phyloP scores from a whole-genome alignment of 1,139 yeast genomes.

The Sugiyamaella neomexicana region DNA sequence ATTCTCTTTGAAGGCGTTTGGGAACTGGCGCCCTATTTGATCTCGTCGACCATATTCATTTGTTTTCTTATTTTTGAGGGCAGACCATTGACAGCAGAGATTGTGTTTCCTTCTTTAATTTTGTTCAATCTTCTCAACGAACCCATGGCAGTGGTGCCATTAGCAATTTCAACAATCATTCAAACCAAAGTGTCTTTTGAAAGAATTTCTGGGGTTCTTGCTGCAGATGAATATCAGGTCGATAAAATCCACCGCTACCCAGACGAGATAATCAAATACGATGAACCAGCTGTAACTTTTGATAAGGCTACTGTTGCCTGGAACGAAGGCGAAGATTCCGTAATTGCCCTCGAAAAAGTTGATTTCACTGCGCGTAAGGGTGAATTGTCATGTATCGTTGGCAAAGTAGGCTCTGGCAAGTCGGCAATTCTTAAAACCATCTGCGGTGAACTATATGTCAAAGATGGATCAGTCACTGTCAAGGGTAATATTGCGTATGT shows the following conservation, averaged over 20 bases:
- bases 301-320: constrained; percentile 51
- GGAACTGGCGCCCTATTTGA: constrained; percentile 66
- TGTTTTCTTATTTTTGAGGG: constrained; percentile 44
- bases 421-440: constrained; percentile 63
- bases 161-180: constrained; percentile 49
- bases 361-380: constrained; percentile 58
- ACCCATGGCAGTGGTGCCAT: constrained; percentile 52
- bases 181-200: constrained; percentile 61
- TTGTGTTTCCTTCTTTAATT: constrained; percentile 69
- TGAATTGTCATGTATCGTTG: constrained; percentile 68
- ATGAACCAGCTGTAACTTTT: constrained; percentile 45
- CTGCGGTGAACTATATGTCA: constrained; percentile 55
- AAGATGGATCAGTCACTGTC: constrained; percentile 62
- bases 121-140: constrained; percentile 57
- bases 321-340: constrained; percentile 38
- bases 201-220: constrained; percentile 54
- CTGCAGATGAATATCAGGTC: constrained; percentile 46
- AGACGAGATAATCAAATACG: constrained; percentile 34
- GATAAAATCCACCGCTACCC: constrained; percentile 35
- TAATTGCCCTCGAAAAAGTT: constrained; percentile 53
- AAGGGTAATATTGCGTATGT: constrained; percentile 76
- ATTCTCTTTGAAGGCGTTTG: constrained; percentile 57
- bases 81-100: constrained; percentile 61
- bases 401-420: constrained; percentile 78
- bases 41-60: constrained; percentile 64